A percentile compares a stretch with the other conserved stretches of the same genome.
Evolutionary conservation across 169 alveolate species (phyloP).

Genomic region (Neospora caninum): DNA sequence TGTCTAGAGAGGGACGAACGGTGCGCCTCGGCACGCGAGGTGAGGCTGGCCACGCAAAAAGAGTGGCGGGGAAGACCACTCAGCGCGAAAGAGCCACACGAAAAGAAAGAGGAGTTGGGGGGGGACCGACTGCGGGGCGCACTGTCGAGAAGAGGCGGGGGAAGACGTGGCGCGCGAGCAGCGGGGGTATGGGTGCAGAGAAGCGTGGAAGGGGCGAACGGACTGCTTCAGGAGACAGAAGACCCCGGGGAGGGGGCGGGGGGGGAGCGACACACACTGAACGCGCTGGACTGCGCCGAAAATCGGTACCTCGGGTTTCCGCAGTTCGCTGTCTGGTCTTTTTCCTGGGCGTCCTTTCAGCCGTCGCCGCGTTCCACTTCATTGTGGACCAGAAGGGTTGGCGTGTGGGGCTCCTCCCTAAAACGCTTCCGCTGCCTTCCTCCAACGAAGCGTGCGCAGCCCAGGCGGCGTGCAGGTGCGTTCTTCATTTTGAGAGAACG

Average conservation of each 20-base stretch:
- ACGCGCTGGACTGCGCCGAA: not conserved
- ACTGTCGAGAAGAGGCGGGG: too few species aligned
- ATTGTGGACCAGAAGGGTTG: conserved; percentile 55
- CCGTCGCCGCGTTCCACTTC: conserved; percentile 40
- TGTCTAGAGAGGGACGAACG: conserved; percentile 45
- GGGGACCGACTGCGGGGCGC: too few species aligned
- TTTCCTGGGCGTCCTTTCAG: not conserved
- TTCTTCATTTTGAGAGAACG: not conserved
- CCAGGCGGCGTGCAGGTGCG: conserved; percentile 52
- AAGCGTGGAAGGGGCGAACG: too few species aligned
- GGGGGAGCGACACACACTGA: not conserved
- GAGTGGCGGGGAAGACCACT: too few species aligned
- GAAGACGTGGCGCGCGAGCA: too few species aligned
- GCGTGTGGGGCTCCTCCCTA: conserved; percentile 61
- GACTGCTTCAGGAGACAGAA: too few species aligned
- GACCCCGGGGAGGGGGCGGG: too few species aligned
- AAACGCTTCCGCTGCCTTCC: conserved; percentile 18
- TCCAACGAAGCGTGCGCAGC: conserved; percentile 50
- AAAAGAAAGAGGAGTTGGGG: too few species aligned
- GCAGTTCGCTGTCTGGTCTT: not conserved
- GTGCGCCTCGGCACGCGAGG: conserved; percentile 67
- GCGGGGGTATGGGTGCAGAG: too few species aligned
- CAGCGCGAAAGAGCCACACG: too few species aligned
- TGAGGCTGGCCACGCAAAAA: not conserved
- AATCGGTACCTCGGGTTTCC: not conserved